Evolutionary conservation across 2,329 filamentous ascomycete genomes (phyloP).

Genomic region (Rhexocercosporidium sp.): DNA sequence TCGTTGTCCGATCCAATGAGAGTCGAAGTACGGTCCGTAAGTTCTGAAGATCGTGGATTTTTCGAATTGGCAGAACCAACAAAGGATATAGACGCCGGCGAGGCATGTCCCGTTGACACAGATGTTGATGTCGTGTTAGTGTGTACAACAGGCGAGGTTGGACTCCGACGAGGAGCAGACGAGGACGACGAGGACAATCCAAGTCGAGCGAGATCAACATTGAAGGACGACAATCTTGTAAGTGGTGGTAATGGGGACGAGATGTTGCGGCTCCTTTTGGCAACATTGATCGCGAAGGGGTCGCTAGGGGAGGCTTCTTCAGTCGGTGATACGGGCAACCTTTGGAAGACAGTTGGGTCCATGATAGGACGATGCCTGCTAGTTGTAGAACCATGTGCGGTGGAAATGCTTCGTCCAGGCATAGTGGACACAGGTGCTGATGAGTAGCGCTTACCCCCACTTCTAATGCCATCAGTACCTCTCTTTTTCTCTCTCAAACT

Average conservation of each 20-base stretch:
- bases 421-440: conserved; percentile 54
- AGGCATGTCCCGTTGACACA: conserved; percentile 49
- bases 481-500: conserved; percentile 63
- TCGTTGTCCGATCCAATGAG: conserved; percentile 74
- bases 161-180: conserved; percentile 35
- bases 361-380: conserved; percentile 29
- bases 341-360: conserved; percentile 36
- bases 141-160: conserved; percentile 37
- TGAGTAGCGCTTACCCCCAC: conserved; percentile 55
- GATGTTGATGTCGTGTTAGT: conserved; percentile 42
- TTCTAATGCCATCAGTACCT: conserved; percentile 49
- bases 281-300: conserved; percentile 34
- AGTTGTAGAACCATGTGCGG: conserved; percentile 33
- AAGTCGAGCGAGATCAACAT: conserved; percentile 56
- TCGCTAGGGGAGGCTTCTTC: conserved; percentile 32
- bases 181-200: conserved; percentile 49
- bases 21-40: conserved; percentile 57
- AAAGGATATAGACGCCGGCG: conserved; percentile 42
- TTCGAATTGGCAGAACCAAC: conserved; percentile 30
- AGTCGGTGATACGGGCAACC: conserved; percentile 22
- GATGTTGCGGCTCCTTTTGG: conserved; percentile 45
- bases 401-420: conserved; percentile 35
- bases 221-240: conserved; percentile 59
- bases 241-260: conserved; percentile 63
- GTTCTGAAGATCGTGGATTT: conserved; percentile 34